phyloP scores from a whole-genome alignment of 2,329 filamentous ascomycete species.

The Madurella fahalii region DNA sequence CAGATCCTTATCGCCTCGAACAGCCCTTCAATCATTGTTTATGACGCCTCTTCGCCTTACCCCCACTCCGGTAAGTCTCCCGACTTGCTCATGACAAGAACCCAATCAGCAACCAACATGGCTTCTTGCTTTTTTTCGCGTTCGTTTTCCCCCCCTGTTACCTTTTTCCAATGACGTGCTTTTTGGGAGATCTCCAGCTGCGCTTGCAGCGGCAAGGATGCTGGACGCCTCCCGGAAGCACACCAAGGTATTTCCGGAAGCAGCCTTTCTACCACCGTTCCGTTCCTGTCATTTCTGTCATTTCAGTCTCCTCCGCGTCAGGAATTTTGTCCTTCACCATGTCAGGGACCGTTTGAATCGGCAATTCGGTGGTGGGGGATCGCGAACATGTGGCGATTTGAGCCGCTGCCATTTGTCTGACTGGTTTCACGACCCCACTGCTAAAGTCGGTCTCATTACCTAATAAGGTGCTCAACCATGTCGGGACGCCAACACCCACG shows the following conservation, averaged over 20 bases:
- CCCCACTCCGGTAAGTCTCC: too few relatives aligned
- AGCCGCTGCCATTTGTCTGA: conserved; percentile 5
- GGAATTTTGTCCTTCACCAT: neutral
- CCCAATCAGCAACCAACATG: too few relatives aligned
- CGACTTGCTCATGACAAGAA: too few relatives aligned
- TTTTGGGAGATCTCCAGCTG: neutral
- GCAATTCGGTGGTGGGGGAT: too few relatives aligned
- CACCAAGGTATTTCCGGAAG: neutral
- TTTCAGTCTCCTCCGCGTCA: too few relatives aligned
- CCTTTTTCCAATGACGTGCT: neutral
- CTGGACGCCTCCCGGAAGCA: neutral
- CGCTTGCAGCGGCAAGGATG: conserved; percentile 5
- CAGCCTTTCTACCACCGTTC: neutral
- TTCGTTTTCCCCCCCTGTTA: too few relatives aligned
- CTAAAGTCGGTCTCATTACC: conserved; percentile 12
- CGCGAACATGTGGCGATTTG: conserved; percentile 7
- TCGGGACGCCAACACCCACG: conserved; percentile 1
- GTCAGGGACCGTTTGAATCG: too few relatives aligned
- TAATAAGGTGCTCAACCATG: conserved; percentile 7
- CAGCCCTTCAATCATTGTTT: too few relatives aligned
- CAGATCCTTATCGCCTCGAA: too few relatives aligned
- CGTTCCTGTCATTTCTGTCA: too few relatives aligned
- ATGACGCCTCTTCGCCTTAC: too few relatives aligned
- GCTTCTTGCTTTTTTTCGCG: too few relatives aligned
- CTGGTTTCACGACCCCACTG: conserved; percentile 8